phyloP scores from a whole-genome alignment of 2,329 filamentous ascomycete species.

The Diaporthe sp. region DNA sequence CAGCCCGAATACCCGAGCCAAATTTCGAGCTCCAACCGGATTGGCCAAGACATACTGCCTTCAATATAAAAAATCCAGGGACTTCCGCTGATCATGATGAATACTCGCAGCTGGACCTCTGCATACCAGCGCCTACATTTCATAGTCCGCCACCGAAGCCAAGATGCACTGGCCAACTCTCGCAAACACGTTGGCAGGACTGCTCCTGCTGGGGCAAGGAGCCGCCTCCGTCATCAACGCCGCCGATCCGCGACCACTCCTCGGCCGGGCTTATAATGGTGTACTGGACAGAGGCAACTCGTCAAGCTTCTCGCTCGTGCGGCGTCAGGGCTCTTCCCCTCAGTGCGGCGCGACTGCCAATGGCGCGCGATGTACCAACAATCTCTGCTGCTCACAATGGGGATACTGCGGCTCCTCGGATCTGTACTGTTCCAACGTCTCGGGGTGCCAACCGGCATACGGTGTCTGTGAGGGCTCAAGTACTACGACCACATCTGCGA shows the following conservation, averaged over 20 bases:
- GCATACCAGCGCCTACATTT: background rate
- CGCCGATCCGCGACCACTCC: background rate
- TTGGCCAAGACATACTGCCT: background rate
- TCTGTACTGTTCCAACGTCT: slow-evolving; percentile 12
- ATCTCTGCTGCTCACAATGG: slow-evolving; percentile 27
- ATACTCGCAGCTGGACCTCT: background rate
- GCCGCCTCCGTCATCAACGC: background rate
- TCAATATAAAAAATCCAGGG: slow-evolving; percentile 24
- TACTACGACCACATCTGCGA: slow-evolving; percentile 5
- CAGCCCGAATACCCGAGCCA: slow-evolving; percentile 27
- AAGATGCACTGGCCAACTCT: slow-evolving; percentile 12
- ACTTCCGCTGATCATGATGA: slow-evolving; percentile 1
- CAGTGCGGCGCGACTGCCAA: slow-evolving; percentile 31
- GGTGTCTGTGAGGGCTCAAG: background rate
- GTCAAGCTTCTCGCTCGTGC: background rate
- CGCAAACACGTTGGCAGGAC: background rate
- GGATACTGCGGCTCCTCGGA: slow-evolving; percentile 4
- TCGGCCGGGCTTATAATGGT: slow-evolving; percentile 1
- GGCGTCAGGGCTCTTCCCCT: slow-evolving; percentile 12
- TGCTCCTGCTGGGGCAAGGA: background rate
- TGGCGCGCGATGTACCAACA: slow-evolving; percentile 26
- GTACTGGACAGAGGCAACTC: background rate
- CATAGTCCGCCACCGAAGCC: background rate
- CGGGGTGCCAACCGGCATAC: slow-evolving; percentile 10
- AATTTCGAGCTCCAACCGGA: background rate